Base-by-base conservation (phyloP, 148 eudicot genomes). In the Suaeda aralocaspica region DNA sequence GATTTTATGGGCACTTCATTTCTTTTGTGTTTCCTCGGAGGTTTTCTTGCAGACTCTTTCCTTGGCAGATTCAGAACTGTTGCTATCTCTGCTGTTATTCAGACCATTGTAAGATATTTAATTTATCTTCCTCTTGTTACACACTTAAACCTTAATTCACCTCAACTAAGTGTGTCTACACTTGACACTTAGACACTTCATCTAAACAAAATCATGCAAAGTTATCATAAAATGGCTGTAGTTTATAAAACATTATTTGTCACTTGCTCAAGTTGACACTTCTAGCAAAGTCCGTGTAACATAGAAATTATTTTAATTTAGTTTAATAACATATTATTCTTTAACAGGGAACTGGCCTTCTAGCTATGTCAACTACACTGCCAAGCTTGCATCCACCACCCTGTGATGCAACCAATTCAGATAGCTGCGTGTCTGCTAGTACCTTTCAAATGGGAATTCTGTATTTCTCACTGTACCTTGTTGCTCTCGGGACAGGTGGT, bases 1-100 rank as follows among this genome's bases (percentile, higher is more conserved):
- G 87, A 91, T 77, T 91, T 88, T 64, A 77, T 88, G 89, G 93
- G 96, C 48, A 88, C 93, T 0, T 79, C 86, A 53, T 91, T 88
- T 39, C 84, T 91, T 59, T 71, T 90, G 22, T 88, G 93, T 50
- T 75, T 91, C 53, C 72, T 91, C 52, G 96, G 96, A 10, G 96
- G 96, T 67, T 86, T 88, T 67, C 79, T 91, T 15, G 96, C 93
- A 10, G 96, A 91, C 74, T 74, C 93, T 53, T 86, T 83, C 77
- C 86, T 91, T 6, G 93, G 96, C 39, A 77, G 96, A 74, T 91
- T 78, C 83, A 83, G 70, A 75, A 91, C 96, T 3, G 85, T 86
- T 30, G 86, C 76, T 64, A 78, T 90, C 59, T 90, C 87, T 71
- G 72, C 96, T 31, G 29, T 65, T n/a, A 69, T 90, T 19, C 96